Evolutionary conservation across 495 filamentous ascomycete species (phyloP), one percentile per base, ranked within the genome.

Genomic region (Neurospora sp.): DNA sequence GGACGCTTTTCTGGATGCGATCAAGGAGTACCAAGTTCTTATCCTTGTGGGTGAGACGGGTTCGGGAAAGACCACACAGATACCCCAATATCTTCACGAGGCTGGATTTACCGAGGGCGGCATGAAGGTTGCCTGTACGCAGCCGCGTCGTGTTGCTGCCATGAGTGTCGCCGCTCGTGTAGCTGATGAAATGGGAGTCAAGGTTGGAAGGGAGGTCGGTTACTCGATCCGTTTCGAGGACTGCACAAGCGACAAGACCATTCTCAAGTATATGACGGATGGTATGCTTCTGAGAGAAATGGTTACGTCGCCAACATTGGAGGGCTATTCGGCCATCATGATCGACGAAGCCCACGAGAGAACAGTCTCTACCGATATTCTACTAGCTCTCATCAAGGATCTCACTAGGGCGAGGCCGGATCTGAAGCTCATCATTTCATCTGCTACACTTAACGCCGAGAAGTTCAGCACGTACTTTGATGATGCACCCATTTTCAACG

Each of bases 331-430:
- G 1, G 92, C 91, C 3, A 78, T 99, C 74, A 97, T 99, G 92
- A 95, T 99, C 16, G 96, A 99, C 78, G 96, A 99, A 79, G 96
- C 96, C 20, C 96, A 99, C 87, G 96, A 99, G 79, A 86, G 96
- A 75, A 97, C 93, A 0, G 86, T 98, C 12, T 89, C 92, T 53
- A 97, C 96, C 2, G 96, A 99, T 80, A 94, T 99, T 77, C 85
- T 98, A 6, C 89, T 97, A 72, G 94, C 93, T 40, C 85, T 99
- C 41, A 87, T 97, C 68, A 98, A 98, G 79, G 96, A 98, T 84
- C 90, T 98, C 72, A 91, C 93, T 14, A 87, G 93, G 72, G 91
- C 91, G 68, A 85, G 95, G 35, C 93, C 93, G 31, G 96, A 98
- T 73, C 82, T 99, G 68, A 97, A 96, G 81, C 83, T 99, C 6